Base-by-base conservation (phyloP, 1,139 yeast genomes). In the Debaryomyces psychrophilus region DNA sequence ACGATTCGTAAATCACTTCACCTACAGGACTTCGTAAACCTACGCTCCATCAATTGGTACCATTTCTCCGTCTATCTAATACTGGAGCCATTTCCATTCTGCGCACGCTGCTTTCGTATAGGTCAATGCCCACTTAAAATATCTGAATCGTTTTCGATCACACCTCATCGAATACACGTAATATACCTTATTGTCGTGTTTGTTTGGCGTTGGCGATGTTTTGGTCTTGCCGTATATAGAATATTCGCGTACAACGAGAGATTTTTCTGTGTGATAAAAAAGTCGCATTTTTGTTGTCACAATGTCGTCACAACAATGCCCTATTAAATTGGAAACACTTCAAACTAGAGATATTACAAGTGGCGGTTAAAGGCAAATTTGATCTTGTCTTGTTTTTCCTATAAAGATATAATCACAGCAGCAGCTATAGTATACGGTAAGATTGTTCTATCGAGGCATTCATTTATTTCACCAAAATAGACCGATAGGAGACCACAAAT, bases 281-380 rank as follows among this genome's bases (percentile, higher is more conserved):
- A 18, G 36, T 33, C 36, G 25, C 8, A 3, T 18, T 9, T 8
- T 3, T 7, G 9, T 7, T 12, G 17, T 29, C 5, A 8, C 17
- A 33, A 33, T 35, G 38, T 35, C 38, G 38, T n/a, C 14, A 12
- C 8, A 35, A 35, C 38, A 35, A 25, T 14, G 38, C 38, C 38
- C 29, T 18, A 35, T 35, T 23, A 25, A 35, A 12, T 35, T 9
- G 26, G 25, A 33, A 33, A 33, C n/a, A 18, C 36, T 31, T 31
- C 25, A 33, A 20, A 33, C 36, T 12, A 33, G 25, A 11, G 11
- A 20, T 6, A 2, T 15, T 18, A 18, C 5, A 17, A 23, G 23
- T 23, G 27, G 38, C 28, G 15, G 4, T 22, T 23, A 22, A 35
- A 8, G 28, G 12, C 8, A 35, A 8, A 7, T 12, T 23, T 35